phyloP scores from a whole-genome alignment of 2,329 filamentous ascomycete species.

The Penicillium sp. region DNA sequence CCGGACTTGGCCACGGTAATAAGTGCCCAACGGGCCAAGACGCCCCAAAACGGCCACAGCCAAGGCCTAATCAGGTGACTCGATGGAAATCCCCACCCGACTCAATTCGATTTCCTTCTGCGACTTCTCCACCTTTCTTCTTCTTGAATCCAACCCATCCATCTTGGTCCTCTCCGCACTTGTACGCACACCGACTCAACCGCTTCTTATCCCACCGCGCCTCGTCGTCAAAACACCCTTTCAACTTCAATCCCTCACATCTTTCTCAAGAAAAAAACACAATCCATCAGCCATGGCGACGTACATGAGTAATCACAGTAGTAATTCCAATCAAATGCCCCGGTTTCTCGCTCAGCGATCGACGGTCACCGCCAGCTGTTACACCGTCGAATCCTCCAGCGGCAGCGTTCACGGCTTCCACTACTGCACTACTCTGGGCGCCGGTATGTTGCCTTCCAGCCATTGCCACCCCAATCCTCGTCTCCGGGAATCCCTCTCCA shows the following conservation, averaged over 20 bases:
- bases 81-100: slow-evolving; percentile 2
- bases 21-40: neutral
- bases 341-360: slow-evolving; percentile 46
- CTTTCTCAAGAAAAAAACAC: neutral
- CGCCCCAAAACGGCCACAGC: neutral
- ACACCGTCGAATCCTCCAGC: slow-evolving; percentile 66
- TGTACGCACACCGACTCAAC: neutral
- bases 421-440: slow-evolving; percentile 89
- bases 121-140: neutral
- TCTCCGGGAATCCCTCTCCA: neutral
- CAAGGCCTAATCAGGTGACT: slow-evolving; percentile 11
- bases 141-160: neutral
- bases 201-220: neutral
- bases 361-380: slow-evolving; percentile 87
- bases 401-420: slow-evolving; percentile 75
- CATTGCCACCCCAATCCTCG: too few relatives aligned
- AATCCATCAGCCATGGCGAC: slow-evolving; percentile 28
- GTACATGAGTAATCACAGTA: slow-evolving; percentile 65
- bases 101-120: neutral
- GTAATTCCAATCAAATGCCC: slow-evolving; percentile 58
- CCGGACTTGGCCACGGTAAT: too few relatives aligned
- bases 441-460: slow-evolving; percentile 49
- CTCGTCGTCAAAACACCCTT: neutral
- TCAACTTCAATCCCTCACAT: neutral
- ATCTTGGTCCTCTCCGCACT: slow-evolving; percentile 1